A percentile compares a stretch with the other conserved stretches of the same genome.
Evolutionary conservation across 2,329 filamentous ascomycete species (phyloP).

Genomic region (Phyllosticta ampelicida): DNA sequence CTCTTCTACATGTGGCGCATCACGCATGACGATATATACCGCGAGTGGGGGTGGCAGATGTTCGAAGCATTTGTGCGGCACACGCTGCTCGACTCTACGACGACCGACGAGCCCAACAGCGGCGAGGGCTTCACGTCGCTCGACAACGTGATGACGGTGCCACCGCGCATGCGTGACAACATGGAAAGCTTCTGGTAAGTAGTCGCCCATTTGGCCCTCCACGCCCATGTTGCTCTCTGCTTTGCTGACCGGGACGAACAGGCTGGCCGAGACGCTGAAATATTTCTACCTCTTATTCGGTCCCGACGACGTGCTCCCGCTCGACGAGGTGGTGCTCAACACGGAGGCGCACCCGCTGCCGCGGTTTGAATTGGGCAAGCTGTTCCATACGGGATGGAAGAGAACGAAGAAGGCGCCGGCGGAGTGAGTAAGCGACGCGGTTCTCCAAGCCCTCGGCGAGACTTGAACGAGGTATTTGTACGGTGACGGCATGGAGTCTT

Average conservation of each 20-base stretch:
- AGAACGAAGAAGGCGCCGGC: slow-evolving; percentile 43
- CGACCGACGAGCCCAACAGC: slow-evolving; percentile 37
- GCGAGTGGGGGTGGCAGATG: slow-evolving; percentile 98
- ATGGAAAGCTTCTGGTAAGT: slow-evolving; percentile 91
- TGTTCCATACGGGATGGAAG: slow-evolving; percentile 75
- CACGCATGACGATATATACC: slow-evolving; percentile 77
- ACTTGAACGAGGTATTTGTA: no score
- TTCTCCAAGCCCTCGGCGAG: no score
- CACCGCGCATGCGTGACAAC: slow-evolving; percentile 65
- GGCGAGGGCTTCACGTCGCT: slow-evolving; percentile 75
- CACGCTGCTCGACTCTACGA: slow-evolving; percentile 50
- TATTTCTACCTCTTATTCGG: slow-evolving; percentile 96
- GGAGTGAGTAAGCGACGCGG: neutral
- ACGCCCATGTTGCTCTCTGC: no score
- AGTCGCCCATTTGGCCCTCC: no score
- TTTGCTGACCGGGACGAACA: no score
- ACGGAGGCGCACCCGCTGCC: slow-evolving; percentile 91
- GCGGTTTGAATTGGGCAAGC: slow-evolving; percentile 63
- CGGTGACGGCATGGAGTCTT: no score
- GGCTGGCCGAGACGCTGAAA: slow-evolving; percentile 86
- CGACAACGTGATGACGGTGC: slow-evolving; percentile 60
- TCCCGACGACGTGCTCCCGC: slow-evolving; percentile 65
- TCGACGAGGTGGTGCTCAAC: slow-evolving; percentile 85
- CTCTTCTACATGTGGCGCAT: slow-evolving; percentile 99
- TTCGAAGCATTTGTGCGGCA: slow-evolving; percentile 85